Conservation (phyloP, 2,329 filamentous ascomycete genomes). For the Talaromyces sp. region DNA sequence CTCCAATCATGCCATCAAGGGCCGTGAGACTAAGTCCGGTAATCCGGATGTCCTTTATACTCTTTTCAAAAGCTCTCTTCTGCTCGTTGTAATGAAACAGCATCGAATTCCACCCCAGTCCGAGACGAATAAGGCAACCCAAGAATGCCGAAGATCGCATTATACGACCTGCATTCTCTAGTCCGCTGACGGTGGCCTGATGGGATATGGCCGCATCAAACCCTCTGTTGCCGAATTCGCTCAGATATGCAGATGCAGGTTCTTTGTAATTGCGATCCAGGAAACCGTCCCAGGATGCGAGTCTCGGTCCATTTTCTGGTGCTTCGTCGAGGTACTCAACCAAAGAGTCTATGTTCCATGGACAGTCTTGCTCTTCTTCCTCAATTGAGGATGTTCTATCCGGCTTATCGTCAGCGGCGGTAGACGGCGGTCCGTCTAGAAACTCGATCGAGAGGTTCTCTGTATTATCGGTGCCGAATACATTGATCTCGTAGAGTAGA, state of each 20-base stretch:
- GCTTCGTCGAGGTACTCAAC: conserved; percentile 11
- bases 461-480: conserved; percentile 28
- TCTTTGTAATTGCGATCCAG: conserved; percentile 30
- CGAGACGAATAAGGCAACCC: conserved; percentile 39
- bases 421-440: conserved; percentile 18
- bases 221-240: conserved; percentile 39
- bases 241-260: conserved; percentile 40
- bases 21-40: conserved; percentile 50
- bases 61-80: conserved; percentile 36
- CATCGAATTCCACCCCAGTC: conserved; percentile 43
- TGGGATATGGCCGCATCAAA: conserved; percentile 39
- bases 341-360: conserved; percentile 2
- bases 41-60: conserved; percentile 44
- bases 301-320: conserved; percentile 20
- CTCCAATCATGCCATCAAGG: conserved; percentile 32
- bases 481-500: conserved; percentile 32
- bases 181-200: conserved; percentile 23
- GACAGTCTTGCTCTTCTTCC: background rate
- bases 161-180: conserved; percentile 28
- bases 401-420: conserved; percentile 23
- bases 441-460: conserved; percentile 18
- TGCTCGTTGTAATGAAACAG: conserved; percentile 42
- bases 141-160: conserved; percentile 39
- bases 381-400: conserved; percentile 22
- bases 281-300: conserved; percentile 44